Evolutionary conservation across 305 asterid genomes (phyloP), one percentile per base, ranked within the genome.

Genomic region (Nicotiana rustica): DNA sequence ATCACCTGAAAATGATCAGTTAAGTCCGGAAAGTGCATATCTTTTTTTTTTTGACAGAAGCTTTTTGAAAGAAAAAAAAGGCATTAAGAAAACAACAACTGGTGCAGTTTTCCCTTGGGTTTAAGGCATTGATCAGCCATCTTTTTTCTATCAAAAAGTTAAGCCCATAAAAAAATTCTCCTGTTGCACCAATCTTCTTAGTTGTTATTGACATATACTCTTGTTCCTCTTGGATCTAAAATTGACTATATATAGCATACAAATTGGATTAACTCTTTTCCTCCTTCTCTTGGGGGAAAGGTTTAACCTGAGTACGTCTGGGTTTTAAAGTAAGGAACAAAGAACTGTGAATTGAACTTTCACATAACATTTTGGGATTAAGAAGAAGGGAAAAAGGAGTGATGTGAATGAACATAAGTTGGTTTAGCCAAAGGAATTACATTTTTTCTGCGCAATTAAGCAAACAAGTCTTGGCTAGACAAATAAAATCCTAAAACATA

Each of bases 381-480:
- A 55, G 66, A 76, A 76, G n/a, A 52, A 17, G 44, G 15, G 25
- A 4, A 15, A 75, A 52, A 52, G 41, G 52, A 29, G 29, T 4
- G 15, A 76, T 29, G 29, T 76, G 80, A 15, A 76, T 61, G 1
- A 76, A 52, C 15, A 31, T 76, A 52, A 76, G 47, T 55, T 55
- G 80, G 80, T 76, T 55, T 41, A 55, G 65, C 65, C 65, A 76
- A 52, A 55, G 47, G n/a, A 76, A 55, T 73, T 25, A 12, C 59
- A 12, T 13, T 52, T 71, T 14, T n/a, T 75, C 65, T 75, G 17
- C 52, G 80, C 65, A 75, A 14, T 52, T 15, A 52, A 75, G 41
- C 80, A 75, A 49, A 75, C 80, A 49, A 29, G 47, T 75, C 66
- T 55, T 76, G 10, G 9, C 56, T 52, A 76, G 66, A 15, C 80